Conservation (phyloP, 208 protist genomes). For the Trichomonas tenax region DNA sequence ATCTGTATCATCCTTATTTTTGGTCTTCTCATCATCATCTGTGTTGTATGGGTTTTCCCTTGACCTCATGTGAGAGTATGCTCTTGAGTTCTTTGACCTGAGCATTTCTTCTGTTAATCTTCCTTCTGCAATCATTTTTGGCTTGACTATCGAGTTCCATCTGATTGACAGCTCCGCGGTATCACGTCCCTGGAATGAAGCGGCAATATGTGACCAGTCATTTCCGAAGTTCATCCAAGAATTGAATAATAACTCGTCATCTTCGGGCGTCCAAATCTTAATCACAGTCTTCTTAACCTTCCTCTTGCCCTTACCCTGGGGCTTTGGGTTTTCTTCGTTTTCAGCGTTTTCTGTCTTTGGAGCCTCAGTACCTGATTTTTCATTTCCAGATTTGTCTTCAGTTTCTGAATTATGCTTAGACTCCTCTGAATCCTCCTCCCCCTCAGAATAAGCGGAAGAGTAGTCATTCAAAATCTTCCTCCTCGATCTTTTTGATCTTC, state of each 20-base stretch:
- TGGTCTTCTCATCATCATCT: background rate
- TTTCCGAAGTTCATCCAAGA: background rate
- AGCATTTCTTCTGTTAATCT: background rate
- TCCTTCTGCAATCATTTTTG: background rate
- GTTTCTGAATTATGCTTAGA: background rate
- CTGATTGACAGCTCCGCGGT: background rate
- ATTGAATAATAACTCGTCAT: background rate
- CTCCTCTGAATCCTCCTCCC: background rate
- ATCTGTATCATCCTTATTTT: background rate
- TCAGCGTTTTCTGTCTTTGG: background rate
- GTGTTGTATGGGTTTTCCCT: background rate
- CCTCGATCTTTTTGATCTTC: background rate
- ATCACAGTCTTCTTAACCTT: background rate
- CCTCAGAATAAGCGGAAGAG: background rate
- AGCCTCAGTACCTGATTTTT: background rate
- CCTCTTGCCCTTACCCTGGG: background rate
- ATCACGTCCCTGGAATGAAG: background rate
- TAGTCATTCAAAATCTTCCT: background rate
- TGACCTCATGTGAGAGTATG: background rate
- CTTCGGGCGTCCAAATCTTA: background rate
- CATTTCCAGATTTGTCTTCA: background rate
- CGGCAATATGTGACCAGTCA: background rate
- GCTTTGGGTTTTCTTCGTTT: background rate
- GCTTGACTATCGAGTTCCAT: background rate
- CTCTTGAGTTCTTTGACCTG: background rate